Evolutionary conservation across 305 asterid genomes (phyloP), one percentile per base, ranked within the genome.

Genomic region (Ajuga reptans): DNA sequence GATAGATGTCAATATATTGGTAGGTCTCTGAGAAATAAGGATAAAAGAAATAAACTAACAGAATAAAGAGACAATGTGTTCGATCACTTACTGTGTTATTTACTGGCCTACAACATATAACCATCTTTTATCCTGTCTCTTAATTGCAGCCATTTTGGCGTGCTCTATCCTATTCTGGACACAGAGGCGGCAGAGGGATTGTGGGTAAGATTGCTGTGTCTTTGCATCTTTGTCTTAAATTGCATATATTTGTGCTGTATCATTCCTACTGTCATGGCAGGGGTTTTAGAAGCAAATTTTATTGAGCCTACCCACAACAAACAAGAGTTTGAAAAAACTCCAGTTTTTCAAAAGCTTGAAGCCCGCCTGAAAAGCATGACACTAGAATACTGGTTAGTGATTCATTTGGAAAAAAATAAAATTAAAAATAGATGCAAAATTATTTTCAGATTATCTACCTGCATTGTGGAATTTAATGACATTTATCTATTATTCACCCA

Each of bases 161-260:
- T 9, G 98, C 90, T 49, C 89, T 81, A 60, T 76, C 83, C 70
- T 79, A 60, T 79, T 43, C 82, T 34, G 29, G 16, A 57, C 79
- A 75, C 80, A 83, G 96, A 84, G 93, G 98, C 83, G 93, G 98
- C 83, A 86, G 90, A 86, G 98, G 98, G 52, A 95, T 92, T 74
- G 98, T 92, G 24, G 97, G 98, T 91, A 80, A 86, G 94, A 81
- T 55, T 69, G 46, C 74, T 63, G 24, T 41, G 52, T 67, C 34
- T 72, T 55, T 70, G 64, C 49, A 41, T 54, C 16, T 63, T 71
- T 75, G 49, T 63, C 71, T 66, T 61, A 43, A 58, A 41, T 78
- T 56, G 41, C 41, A 49, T 72, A 47, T 5, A 12, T 39, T 59
- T 55, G 41, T 61, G 36, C 39, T 34, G 18, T 63, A 60, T 67